A percentile compares a stretch with the other conserved stretches of the same genome.
Evolutionary conservation across 164 flowering plant genomes (phyloP).

Genomic region (Aristolochia californica): DNA sequence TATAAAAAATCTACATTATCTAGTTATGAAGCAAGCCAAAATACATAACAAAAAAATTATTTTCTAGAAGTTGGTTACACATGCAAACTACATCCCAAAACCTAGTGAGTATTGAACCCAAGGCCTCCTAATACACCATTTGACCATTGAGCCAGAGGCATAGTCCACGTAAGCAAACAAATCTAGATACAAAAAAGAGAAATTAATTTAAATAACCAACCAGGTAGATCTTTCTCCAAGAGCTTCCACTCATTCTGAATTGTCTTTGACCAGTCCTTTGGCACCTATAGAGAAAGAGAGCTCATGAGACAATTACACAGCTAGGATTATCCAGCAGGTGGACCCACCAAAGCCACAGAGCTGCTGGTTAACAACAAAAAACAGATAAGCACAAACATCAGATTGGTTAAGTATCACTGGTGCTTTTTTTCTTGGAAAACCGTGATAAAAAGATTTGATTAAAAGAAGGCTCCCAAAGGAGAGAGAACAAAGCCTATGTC

Average conservation of each 20-base stretch:
- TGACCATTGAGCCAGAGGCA: no score
- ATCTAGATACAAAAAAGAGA: background rate
- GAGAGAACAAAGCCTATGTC: no score
- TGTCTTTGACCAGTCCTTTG: slow-evolving; percentile 43
- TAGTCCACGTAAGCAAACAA: background rate
- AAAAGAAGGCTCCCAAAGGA: background rate
- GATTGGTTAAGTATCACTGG: background rate
- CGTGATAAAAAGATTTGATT: background rate
- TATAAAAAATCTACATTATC: no score
- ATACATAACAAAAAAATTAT: no score
- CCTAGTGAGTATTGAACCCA: background rate
- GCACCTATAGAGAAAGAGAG: slow-evolving; percentile 15
- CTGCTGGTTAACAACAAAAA: background rate
- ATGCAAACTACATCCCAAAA: background rate
- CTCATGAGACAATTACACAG: background rate
- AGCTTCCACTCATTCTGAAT: slow-evolving; percentile 77
- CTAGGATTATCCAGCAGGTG: background rate
- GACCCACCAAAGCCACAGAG: no score
- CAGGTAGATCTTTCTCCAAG: slow-evolving; percentile 62
- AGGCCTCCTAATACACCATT: no score
- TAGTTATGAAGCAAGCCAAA: no score
- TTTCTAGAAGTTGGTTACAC: background rate
- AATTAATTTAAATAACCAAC: slow-evolving; percentile 15
- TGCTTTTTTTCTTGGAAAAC: background rate
- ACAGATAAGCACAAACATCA: background rate